Conservation (phyloP, 257 asterid species). For the Catharanthus roseus region DNA sequence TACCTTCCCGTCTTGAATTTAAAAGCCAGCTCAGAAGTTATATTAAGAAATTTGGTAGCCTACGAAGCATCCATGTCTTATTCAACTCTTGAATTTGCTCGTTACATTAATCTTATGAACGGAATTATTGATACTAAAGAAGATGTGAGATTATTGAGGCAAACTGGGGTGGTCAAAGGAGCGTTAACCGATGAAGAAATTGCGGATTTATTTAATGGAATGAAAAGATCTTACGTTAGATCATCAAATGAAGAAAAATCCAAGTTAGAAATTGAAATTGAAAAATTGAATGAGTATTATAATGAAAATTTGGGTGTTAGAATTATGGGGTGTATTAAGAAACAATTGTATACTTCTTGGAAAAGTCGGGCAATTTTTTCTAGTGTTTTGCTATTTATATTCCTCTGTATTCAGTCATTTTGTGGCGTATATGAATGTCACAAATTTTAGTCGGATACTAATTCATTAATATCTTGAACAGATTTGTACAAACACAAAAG, state of each 20-base stretch:
- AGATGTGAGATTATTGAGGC: slow-evolving; percentile 9
- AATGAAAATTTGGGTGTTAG: slow-evolving; percentile 18
- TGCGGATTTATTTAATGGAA: slow-evolving; percentile 34
- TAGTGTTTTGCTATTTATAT: slow-evolving; percentile 18
- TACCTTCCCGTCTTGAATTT: slow-evolving; percentile 6
- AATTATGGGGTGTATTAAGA: slow-evolving; percentile 17
- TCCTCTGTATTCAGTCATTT: slow-evolving; percentile 34
- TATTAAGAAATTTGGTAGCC: slow-evolving; percentile 13
- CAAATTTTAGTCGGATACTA: no score
- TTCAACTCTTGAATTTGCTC: slow-evolving; percentile 8
- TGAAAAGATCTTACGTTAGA: slow-evolving; percentile 27
- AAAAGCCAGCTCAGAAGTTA: slow-evolving; percentile 13
- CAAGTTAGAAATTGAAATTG: slow-evolving; percentile 33
- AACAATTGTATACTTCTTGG: slow-evolving; percentile 16
- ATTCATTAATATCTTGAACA: no score
- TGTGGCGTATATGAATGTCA: slow-evolving; percentile 26
- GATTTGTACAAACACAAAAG: no score
- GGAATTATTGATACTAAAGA: slow-evolving; percentile 6
- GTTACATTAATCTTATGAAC: slow-evolving; percentile 12
- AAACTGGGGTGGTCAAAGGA: slow-evolving; percentile 27
- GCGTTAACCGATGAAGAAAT: slow-evolving; percentile 34
- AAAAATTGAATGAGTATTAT: slow-evolving; percentile 30
- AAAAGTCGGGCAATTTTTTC: slow-evolving; percentile 22
- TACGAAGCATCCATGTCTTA: slow-evolving; percentile 9
- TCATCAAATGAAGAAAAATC: slow-evolving; percentile 14